Base-by-base conservation (phyloP, 2,329 filamentous ascomycete genomes). In the Pseudopithomyces maydicus region DNA sequence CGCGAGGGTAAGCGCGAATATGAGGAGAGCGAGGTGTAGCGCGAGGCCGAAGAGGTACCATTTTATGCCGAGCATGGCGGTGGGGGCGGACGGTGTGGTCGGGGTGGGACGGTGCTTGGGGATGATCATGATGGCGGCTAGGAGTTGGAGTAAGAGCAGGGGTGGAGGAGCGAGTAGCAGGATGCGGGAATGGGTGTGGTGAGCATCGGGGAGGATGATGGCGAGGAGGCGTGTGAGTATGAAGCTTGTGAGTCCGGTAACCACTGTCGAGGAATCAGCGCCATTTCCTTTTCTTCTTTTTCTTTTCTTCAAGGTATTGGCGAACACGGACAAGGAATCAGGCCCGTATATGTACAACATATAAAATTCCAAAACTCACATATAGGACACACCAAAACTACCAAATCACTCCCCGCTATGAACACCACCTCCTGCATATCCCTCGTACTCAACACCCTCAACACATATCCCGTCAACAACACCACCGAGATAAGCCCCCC, bases 401-500 rank as follows among this genome's bases (percentile, higher is more conserved):
- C 15, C 2, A 48, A 42, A 19, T 56, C 54, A 15, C 48, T 52
- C 19, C 47, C 23, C 2, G 54, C 48, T 3, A 56, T 48, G 15
- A 56, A 52, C 35, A 23, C 54, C n/a, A 35, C 43, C 29, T 22
- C 42, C 19, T 56, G 54, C 42, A 52, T 48, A 43, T 52, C 22
- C 33, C 35, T 52, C 17, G 54, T 56, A 15, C 54, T 48, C 22
- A 56, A 26, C 22, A 48, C 54, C 32, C 54, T 48, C 41, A 56
- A 43, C 3, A 56, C 23, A 32, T 56, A 56, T n/a, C 48, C 54
- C 14, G 39, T 20, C 19, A 52, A 46, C 20, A 56, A 43, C 15
- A 32, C 52, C 22, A 35, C 26, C 42, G 54, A 47, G 20, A 52
- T 29, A 22, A 52, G n/a, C 29, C 23, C 19, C 32, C 54, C 54